A percentile compares a stretch with the other conserved stretches of the same genome.
Evolutionary conservation across 2,329 filamentous ascomycete genomes (phyloP).

Genomic region (Aspergillus ustus): DNA sequence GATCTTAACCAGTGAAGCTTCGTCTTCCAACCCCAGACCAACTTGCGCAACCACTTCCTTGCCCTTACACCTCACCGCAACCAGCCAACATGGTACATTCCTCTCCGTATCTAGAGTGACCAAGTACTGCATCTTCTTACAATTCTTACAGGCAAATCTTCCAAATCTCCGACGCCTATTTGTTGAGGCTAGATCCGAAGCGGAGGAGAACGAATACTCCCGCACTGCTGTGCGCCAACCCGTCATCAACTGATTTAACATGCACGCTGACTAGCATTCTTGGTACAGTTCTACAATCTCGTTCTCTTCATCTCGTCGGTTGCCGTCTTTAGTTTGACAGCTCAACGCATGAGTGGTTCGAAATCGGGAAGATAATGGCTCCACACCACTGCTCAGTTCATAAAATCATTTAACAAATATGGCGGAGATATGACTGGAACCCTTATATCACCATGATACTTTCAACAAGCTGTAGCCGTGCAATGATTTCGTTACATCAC

Average conservation of each 20-base stretch:
- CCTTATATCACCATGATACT: slow-evolving; percentile 5
- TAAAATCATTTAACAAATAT: slow-evolving; percentile 2
- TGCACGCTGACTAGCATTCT: slow-evolving; percentile 16
- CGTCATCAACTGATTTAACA: background rate
- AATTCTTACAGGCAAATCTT: slow-evolving; percentile 54
- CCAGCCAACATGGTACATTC: slow-evolving; percentile 26
- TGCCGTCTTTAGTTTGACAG: slow-evolving; percentile 89
- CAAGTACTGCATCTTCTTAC: background rate
- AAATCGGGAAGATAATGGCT: slow-evolving; percentile 41
- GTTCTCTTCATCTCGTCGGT: slow-evolving; percentile 97
- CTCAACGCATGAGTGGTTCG: slow-evolving; percentile 73
- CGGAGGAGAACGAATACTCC: slow-evolving; percentile 93
- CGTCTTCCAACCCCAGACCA: background rate
- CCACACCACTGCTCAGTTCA: slow-evolving; percentile 5
- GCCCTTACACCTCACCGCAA: slow-evolving; percentile 22
- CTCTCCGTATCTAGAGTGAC: background rate
- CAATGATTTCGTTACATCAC: slow-evolving; percentile 29
- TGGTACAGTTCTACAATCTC: slow-evolving; percentile 83
- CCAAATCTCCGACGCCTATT: slow-evolving; percentile 96
- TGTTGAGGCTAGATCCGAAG: slow-evolving; percentile 88
- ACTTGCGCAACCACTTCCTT: background rate
- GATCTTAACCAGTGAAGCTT: slow-evolving; percentile 5
- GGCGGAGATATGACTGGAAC: slow-evolving; percentile 4
- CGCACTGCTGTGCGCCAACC: slow-evolving; percentile 75
- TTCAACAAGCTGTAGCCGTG: background rate